Conservation (phyloP, 2,329 filamentous ascomycete genomes). For the Colletotrichum camelliae region DNA sequence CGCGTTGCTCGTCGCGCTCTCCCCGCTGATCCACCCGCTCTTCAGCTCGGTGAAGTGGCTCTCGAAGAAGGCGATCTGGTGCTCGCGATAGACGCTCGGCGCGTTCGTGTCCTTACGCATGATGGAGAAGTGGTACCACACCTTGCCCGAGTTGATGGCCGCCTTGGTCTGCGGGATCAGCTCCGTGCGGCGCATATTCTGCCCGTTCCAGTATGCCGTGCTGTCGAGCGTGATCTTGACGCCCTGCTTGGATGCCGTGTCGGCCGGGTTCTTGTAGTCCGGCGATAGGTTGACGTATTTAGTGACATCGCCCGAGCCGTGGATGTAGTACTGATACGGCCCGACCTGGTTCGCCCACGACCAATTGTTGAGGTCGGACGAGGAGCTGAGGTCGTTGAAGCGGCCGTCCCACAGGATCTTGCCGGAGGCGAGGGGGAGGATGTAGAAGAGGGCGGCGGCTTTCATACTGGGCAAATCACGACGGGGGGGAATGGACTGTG, state of each 20-base stretch:
- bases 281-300: constrained; percentile 68
- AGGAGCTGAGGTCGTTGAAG: constrained; percentile 64
- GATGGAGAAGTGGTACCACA: constrained; percentile 77
- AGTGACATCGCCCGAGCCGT: constrained; percentile 61
- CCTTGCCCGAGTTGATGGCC: constrained; percentile 68
- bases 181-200: constrained; percentile 76
- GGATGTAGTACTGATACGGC: constrained; percentile 79
- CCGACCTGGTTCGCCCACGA: constrained; percentile 72
- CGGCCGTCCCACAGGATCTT: constrained; percentile 67
- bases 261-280: constrained; percentile 68
- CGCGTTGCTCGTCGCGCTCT: constrained; percentile 48
- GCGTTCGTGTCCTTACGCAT: constrained; percentile 63
- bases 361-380: constrained; percentile 64
- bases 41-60: constrained; percentile 79
- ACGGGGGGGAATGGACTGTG: background rate
- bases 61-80: constrained; percentile 70
- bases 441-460: background rate
- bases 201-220: constrained; percentile 74
- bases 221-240: constrained; percentile 70
- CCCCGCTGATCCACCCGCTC: constrained; percentile 63
- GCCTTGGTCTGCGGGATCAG: constrained; percentile 74
- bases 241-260: constrained; percentile 66
- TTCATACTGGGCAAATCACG: constrained; percentile 2
- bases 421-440: constrained; percentile 5
- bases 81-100: constrained; percentile 67